Conservation (phyloP, 78 protist genomes). For the Planoprotostelium fungivorum region DNA sequence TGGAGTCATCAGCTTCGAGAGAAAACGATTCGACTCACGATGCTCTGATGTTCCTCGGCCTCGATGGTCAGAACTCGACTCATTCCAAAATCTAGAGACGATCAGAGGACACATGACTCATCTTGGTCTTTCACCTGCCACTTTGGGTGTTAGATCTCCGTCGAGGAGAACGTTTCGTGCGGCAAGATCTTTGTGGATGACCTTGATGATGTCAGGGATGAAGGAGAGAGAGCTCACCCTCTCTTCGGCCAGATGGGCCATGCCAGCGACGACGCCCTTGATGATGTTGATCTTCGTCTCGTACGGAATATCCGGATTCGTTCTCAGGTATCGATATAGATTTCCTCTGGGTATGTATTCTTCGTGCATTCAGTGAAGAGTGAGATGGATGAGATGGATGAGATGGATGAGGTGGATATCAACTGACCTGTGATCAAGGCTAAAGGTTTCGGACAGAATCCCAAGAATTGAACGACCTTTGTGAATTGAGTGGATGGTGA, state of each 20-base stretch:
- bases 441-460: neutral
- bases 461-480: neutral
- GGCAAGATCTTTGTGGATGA: neutral
- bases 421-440: neutral
- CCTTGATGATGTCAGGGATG: neutral
- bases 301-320: neutral
- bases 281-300: neutral
- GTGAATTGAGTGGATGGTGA: no score
- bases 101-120: neutral
- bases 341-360: neutral
- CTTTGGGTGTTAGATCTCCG: neutral
- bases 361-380: neutral
- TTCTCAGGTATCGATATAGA: neutral
- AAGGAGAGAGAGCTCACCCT: neutral
- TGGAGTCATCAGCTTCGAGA: no score
- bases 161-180: neutral
- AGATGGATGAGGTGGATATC: no score
- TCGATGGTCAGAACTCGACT: neutral
- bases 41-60: neutral
- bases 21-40: no score
- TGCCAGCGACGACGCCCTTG: neutral
- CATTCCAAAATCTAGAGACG: neutral
- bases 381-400: neutral
- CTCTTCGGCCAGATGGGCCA: neutral
- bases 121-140: neutral